Conservation (phyloP, 2,329 filamentous ascomycete genomes). For the Teratosphaeria pseudoeucalypti region DNA sequence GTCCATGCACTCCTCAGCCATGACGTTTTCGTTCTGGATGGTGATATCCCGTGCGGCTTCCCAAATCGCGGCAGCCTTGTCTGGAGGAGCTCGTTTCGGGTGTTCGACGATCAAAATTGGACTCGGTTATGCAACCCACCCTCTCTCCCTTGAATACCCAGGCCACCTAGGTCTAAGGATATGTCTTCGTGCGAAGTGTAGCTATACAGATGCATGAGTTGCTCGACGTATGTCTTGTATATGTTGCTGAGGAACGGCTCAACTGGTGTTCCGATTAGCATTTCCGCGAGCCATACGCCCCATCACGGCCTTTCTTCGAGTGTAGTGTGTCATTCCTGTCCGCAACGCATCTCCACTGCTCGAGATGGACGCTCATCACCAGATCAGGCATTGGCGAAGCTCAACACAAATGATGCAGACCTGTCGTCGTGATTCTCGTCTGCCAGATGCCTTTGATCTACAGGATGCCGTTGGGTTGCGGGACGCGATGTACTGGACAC, state of each 20-base stretch:
- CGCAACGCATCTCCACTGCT: background rate
- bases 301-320: background rate
- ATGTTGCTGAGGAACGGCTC: background rate
- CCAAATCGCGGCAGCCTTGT: background rate
- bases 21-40: background rate
- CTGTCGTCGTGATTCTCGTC: background rate
- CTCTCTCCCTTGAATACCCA: no score
- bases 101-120: no score
- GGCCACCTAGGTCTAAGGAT: no score
- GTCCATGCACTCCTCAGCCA: background rate
- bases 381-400: background rate
- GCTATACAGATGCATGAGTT: background rate
- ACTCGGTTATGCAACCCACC: no score
- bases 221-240: background rate
- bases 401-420: background rate
- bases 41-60: background rate
- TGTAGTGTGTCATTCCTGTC: background rate
- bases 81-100: no score
- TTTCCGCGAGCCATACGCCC: background rate
- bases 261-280: background rate
- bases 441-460: background rate
- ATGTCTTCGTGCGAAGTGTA: no score
- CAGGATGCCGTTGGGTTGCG: background rate
- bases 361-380: background rate
- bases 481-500: background rate